Evolutionary conservation across 2,329 filamentous ascomycete species (phyloP), one percentile per base, ranked within the genome.

Genomic region (Aureobasidium pullulans): DNA sequence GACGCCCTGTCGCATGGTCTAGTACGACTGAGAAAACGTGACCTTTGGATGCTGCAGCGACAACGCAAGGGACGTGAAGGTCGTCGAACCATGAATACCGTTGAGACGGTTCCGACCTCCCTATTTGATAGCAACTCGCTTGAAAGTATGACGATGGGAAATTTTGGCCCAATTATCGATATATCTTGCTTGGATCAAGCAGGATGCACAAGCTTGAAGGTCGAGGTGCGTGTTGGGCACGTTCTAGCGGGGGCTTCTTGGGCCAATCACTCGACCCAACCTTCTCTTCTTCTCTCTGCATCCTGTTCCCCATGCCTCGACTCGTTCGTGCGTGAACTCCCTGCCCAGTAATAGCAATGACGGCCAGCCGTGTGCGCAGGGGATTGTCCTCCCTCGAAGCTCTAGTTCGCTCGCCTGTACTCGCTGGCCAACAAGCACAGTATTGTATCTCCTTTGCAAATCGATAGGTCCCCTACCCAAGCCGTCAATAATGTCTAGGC

Each of bases 211-310:
- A 48, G 43, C 34, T 31, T 47, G 40, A 57, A 23, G 36, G 54
- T 57, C 43, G 54, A 48, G 32, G 48, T 57, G 54, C 34, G 54
- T 57, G 54, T 40, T 57, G 54, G 54, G 54, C 54, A 57, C 54
- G 43, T 48, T 57, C 54, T 40, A 48, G 53, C 23, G 43, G 54
- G 37, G 54, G 39, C 54, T 40, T 48, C 31, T 32, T 57, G 42
- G 34, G 43, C 54, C 54, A 57, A 57, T 57, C 54, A 57, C 43
- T 48, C 43, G 32, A 31, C 34, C 43, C 19, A 57, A 57, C 28
- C 54, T 43, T 39, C 29, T 16, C 43, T 43, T 57, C 34, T 39
- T 36, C 54, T 48, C 39, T 57, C 54, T 57, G 54, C 54, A 57
- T 48, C 42, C 36, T 57, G 54, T 32, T 48, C 32, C 43, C 34